Percentiles rank a stretch among this genome's conserved stretches.
phyloP scores from a whole-genome alignment of 345 rosid genomes.

The Draba incana region DNA sequence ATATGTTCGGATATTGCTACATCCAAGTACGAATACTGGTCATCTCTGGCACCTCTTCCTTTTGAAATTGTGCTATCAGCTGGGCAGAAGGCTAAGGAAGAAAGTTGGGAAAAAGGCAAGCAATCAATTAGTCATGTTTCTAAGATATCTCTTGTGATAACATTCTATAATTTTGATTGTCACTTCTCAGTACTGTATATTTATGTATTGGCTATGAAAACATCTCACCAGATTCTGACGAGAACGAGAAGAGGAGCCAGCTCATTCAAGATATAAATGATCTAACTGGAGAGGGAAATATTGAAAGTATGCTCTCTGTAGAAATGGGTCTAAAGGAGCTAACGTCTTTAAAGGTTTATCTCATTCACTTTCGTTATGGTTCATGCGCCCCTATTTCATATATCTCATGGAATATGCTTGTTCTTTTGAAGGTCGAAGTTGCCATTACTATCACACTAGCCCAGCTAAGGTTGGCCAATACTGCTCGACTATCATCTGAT shows the following conservation, averaged over 20 bases:
- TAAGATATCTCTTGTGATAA: conserved; percentile 13
- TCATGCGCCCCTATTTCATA: conserved; percentile 16
- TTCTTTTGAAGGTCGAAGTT: conserved; percentile 77
- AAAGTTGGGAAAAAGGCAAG: conserved; percentile 73
- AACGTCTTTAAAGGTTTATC: conserved; percentile 76
- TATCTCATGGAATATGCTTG: conserved; percentile 33
- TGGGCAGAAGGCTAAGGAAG: conserved; percentile 98
- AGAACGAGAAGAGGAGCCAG: conserved; percentile 72
- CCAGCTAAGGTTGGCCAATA: conserved; percentile 74
- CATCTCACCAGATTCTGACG: conserved; percentile 55
- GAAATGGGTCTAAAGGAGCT: conserved; percentile 99
- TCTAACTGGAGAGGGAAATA: conserved; percentile 95
- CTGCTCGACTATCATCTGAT: conserved; percentile 64
- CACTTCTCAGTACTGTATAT: conserved; percentile 23
- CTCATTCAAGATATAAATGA: conserved; percentile 75
- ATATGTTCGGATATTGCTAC: conserved; percentile 92
- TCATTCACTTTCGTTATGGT: background rate
- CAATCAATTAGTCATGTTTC: conserved; percentile 29
- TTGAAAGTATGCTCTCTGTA: conserved; percentile 97
- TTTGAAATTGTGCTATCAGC: conserved; percentile 97
- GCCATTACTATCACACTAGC: conserved; percentile 77
- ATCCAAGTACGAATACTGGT: conserved; percentile 94
- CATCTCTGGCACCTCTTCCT: conserved; percentile 96
- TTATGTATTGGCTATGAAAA: conserved; percentile 14
- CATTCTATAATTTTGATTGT: conserved; percentile 6